phyloP scores from a whole-genome alignment of 345 rosid genomes.

The Syzygium jambos region DNA sequence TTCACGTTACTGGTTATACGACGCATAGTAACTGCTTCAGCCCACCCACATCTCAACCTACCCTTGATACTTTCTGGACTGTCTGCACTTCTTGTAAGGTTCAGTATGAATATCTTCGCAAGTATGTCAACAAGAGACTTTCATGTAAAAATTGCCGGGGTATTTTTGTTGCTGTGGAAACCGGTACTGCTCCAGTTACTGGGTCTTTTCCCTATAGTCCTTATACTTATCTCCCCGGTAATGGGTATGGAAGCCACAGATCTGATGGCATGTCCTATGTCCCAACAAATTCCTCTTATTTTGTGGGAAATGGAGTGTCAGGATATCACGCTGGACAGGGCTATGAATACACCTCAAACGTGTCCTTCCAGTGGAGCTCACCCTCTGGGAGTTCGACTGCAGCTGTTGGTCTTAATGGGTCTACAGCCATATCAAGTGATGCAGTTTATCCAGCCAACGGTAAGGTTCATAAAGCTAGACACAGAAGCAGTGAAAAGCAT shows the following conservation, averaged over 20 bases:
- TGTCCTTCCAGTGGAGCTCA: slow-evolving; percentile 73
- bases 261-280: slow-evolving; percentile 58
- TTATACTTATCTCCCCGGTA: slow-evolving; percentile 41
- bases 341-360: slow-evolving; percentile 63
- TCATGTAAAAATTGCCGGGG: slow-evolving; percentile 99
- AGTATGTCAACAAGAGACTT: slow-evolving; percentile 92
- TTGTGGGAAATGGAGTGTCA: slow-evolving; percentile 41
- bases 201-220: slow-evolving; percentile 68
- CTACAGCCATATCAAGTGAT: slow-evolving; percentile 38
- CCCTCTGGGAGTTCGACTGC: slow-evolving; percentile 50
- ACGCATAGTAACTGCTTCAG: slow-evolving; percentile 40
- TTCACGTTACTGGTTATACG: slow-evolving; percentile 34
- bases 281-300: slow-evolving; percentile 56
- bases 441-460: slow-evolving; percentile 48
- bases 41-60: slow-evolving; percentile 34
- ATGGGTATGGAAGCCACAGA: slow-evolving; percentile 59
- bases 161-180: slow-evolving; percentile 75
- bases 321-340: slow-evolving; percentile 75
- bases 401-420: slow-evolving; percentile 44
- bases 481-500: slow-evolving; percentile 41
- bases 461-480: slow-evolving; percentile 33
- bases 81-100: slow-evolving; percentile 97
- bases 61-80: slow-evolving; percentile 95
- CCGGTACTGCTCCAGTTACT: slow-evolving; percentile 74
- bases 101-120: slow-evolving; percentile 93